Evolutionary conservation across 2,329 filamentous ascomycete species (phyloP).

Genomic region (Rhynchosporium graminicola): DNA sequence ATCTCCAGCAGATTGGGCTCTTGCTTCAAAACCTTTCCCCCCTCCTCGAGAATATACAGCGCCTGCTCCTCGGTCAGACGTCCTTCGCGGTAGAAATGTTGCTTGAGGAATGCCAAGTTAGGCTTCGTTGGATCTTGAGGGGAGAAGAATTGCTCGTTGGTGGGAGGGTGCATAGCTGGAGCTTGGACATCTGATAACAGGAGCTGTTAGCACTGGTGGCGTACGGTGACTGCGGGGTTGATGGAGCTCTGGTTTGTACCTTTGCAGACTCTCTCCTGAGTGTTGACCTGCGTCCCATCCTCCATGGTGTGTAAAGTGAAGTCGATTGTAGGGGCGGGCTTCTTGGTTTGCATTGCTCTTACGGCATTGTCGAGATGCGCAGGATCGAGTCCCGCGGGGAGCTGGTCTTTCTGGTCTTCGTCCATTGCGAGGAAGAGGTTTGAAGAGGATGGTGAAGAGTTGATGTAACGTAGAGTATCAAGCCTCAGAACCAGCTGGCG

Average conservation of each 20-base stretch:
- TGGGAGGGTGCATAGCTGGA: slow-evolving; percentile 88
- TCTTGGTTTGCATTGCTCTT: slow-evolving; percentile 91
- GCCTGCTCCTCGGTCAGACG: slow-evolving; percentile 97
- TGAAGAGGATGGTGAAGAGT: background rate
- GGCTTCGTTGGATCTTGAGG: slow-evolving; percentile 85
- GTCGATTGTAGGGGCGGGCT: slow-evolving; percentile 94
- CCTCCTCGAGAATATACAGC: slow-evolving; percentile 88
- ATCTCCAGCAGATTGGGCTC: slow-evolving; percentile 98
- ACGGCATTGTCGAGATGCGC: slow-evolving; percentile 82
- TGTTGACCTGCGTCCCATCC: slow-evolving; percentile 93
- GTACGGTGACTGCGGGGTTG: slow-evolving; percentile 20
- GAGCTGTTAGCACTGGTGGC: slow-evolving; percentile 30
- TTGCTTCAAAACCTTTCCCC: slow-evolving; percentile 80
- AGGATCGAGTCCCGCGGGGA: slow-evolving; percentile 29
- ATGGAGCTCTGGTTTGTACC: slow-evolving; percentile 56
- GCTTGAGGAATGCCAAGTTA: slow-evolving; percentile 91
- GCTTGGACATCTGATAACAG: slow-evolving; percentile 83
- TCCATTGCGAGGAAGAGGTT: slow-evolving; percentile 33
- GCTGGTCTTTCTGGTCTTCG: slow-evolving; percentile 32
- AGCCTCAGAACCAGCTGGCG: slow-evolving; percentile 9
- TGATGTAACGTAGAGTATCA: background rate
- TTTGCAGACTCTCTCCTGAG: slow-evolving; percentile 95
- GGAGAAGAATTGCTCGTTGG: slow-evolving; percentile 92
- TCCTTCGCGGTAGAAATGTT: slow-evolving; percentile 97
- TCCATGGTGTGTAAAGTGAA: slow-evolving; percentile 99